Evolutionary conservation across 495 filamentous ascomycete species (phyloP).

Genomic region (Pyronema omphalodes): DNA sequence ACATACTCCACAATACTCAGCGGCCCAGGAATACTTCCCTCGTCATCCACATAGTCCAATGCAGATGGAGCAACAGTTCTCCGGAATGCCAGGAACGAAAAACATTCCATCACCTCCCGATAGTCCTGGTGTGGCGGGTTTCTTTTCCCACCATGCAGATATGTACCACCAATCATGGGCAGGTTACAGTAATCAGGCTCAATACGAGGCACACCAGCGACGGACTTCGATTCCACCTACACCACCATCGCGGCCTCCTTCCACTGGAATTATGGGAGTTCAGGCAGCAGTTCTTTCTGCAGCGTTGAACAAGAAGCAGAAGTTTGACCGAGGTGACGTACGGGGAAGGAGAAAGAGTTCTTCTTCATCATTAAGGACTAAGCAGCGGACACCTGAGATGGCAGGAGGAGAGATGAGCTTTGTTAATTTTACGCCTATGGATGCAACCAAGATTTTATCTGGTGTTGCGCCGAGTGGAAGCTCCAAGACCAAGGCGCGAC

Average conservation of each 20-base stretch:
- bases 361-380: constrained; percentile 13
- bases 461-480: constrained; percentile 83
- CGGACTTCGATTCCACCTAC: constrained; percentile 16
- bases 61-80: constrained; percentile 14
- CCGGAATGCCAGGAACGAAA: constrained; percentile 1
- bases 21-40: constrained; percentile 9
- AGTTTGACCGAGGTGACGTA: constrained; percentile 8
- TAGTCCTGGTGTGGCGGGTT: constrained; percentile 18
- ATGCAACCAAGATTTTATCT: constrained; percentile 62
- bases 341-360: constrained; percentile 18
- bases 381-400: constrained; percentile 11
- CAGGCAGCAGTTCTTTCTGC: constrained; percentile 16
- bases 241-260: constrained; percentile 9
- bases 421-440: constrained; percentile 78
- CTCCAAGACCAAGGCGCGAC: constrained; percentile 78
- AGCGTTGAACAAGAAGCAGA: constrained; percentile 11
- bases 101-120: constrained; percentile 18
- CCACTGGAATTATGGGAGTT: constrained; percentile 6
- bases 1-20: neutral
- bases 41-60: constrained; percentile 10
- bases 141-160: constrained; percentile 5
- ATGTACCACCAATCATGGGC: constrained; percentile 12
- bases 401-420: constrained; percentile 42
- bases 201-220: constrained; percentile 2
- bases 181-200: constrained; percentile 5